Percentiles rank a stretch among this genome's conserved stretches.
These are phyloP conservation scores for Sisymbrium altissimum DNA, from an alignment of 345 rosid species.

Conservation along the genomic window DNA sequence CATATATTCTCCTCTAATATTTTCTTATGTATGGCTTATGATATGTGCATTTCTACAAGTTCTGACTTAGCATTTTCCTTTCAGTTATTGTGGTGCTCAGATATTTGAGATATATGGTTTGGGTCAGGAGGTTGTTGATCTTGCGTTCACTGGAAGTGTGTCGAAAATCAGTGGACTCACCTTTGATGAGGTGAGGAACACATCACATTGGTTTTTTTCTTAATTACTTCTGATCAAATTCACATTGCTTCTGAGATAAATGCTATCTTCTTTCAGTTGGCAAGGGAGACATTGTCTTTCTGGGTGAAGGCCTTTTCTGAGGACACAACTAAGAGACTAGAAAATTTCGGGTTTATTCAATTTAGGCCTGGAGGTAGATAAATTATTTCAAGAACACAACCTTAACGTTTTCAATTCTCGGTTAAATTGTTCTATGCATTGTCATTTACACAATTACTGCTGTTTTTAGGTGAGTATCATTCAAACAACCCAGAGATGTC, in stretches of 20 bases:
- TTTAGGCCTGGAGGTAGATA: constrained; percentile 87
- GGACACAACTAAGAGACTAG: constrained; percentile 94
- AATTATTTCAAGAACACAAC: not conserved
- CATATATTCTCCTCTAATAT: not conserved
- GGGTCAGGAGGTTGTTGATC: constrained; percentile 76
- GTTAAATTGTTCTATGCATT: not conserved
- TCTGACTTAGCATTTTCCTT: constrained; percentile 34
- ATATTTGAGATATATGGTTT: constrained; percentile 97
- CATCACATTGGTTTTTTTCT: not conserved
- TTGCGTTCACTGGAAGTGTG: constrained; percentile 84
- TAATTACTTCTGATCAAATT: not conserved
- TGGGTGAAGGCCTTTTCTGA: constrained; percentile 99
- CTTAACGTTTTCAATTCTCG: not conserved
- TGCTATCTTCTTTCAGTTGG: constrained; percentile 52
- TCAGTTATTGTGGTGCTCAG: constrained; percentile 98
- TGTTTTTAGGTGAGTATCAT: constrained; percentile 78
- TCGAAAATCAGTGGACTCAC: constrained; percentile 88
- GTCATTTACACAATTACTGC: not conserved
- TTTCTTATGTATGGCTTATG: not conserved
- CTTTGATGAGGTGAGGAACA: constrained; percentile 74
- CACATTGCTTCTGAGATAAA: constrained; percentile 4
- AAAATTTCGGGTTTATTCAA: constrained; percentile 94
- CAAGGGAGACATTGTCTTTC: constrained; percentile 91
- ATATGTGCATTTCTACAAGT: not conserved
- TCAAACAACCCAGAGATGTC: constrained; percentile 99